phyloP scores from a whole-genome alignment of 164 flowering plant genomes.

The Cinnamomum chago region DNA sequence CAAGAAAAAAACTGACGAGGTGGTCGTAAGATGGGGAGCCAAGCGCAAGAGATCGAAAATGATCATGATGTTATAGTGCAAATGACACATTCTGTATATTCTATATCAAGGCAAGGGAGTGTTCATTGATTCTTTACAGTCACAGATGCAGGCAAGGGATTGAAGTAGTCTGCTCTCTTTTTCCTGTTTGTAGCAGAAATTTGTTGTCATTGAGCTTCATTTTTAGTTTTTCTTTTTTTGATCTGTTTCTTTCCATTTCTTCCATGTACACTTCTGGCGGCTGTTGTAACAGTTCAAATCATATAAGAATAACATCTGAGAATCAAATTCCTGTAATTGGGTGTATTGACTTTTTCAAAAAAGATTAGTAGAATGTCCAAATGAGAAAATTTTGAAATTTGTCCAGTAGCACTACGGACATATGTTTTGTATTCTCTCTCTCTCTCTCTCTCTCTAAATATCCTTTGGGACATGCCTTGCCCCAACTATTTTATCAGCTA shows the following conservation, averaged over 20 bases:
- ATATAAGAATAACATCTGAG: background rate
- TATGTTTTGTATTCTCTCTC: too few relatives aligned
- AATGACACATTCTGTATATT: background rate
- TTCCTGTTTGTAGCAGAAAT: background rate
- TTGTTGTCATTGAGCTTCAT: background rate
- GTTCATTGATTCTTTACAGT: background rate
- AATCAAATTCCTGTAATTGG: slow-evolving; percentile 1
- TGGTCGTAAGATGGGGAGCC: slow-evolving; percentile 44
- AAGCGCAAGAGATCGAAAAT: slow-evolving; percentile 44
- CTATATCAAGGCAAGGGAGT: background rate
- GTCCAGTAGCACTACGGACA: too few relatives aligned
- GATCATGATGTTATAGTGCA: background rate
- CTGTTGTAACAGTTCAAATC: background rate
- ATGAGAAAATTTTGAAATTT: too few relatives aligned
- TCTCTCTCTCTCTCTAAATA: too few relatives aligned
- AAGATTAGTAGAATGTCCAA: too few relatives aligned
- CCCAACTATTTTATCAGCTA: too few relatives aligned
- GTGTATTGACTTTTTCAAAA: background rate
- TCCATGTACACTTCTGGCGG: background rate
- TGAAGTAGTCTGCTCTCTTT: slow-evolving; percentile 3
- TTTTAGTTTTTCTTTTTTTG: background rate
- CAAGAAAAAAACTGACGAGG: slow-evolving; percentile 45
- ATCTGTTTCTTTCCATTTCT: background rate
- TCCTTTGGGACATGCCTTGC: too few relatives aligned
- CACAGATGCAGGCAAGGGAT: slow-evolving; percentile 1